Percentiles rank a stretch among this genome's conserved stretches.
These are phyloP conservation scores for Artomyces pyxidatus DNA, from an alignment of 768 basidiomycete species.

Conservation along the genomic window DNA sequence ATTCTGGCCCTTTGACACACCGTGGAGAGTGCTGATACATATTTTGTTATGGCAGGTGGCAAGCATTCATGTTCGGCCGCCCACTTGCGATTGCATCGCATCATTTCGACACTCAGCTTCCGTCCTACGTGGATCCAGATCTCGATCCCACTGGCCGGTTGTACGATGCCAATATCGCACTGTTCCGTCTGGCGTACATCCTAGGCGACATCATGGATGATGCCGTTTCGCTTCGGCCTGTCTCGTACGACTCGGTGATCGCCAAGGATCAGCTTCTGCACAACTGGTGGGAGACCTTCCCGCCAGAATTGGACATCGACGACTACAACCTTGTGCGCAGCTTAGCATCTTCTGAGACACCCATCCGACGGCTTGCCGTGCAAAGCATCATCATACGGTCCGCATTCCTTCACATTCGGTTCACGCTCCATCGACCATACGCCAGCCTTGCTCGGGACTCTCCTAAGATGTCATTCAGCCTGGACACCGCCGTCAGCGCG, in stretches of 20 bases:
- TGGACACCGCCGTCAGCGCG: conserved; percentile 64
- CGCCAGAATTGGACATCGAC: conserved; percentile 61
- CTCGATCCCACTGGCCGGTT: conserved; percentile 44
- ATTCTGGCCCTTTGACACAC: too few species aligned
- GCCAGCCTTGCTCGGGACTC: conserved; percentile 31
- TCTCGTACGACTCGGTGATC: conserved; percentile 60
- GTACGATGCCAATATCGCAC: conserved; percentile 61
- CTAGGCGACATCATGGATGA: conserved; percentile 77
- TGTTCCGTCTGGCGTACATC: conserved; percentile 62
- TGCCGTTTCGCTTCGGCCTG: conserved; percentile 58
- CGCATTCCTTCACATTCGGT: conserved; percentile 68
- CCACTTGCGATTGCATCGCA: conserved; percentile 63
- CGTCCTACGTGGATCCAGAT: conserved; percentile 52
- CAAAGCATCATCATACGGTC: conserved; percentile 69
- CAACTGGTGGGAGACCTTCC: conserved; percentile 67
- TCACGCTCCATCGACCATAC: conserved; percentile 70
- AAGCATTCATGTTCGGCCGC: conserved; percentile 74
- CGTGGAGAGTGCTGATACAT: too few species aligned
- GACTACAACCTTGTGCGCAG: conserved; percentile 62
- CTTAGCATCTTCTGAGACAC: conserved; percentile 46
- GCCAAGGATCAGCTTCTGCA: conserved; percentile 57
- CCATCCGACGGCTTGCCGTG: conserved; percentile 53
- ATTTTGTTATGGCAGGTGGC: conserved; percentile 44
- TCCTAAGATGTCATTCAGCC: conserved; percentile 11
- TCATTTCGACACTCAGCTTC: conserved; percentile 70